Evolutionary conservation across 2,329 filamentous ascomycete genomes (phyloP), one percentile per base, ranked within the genome.

Genomic region (Myriosclerotinia scirpicola): DNA sequence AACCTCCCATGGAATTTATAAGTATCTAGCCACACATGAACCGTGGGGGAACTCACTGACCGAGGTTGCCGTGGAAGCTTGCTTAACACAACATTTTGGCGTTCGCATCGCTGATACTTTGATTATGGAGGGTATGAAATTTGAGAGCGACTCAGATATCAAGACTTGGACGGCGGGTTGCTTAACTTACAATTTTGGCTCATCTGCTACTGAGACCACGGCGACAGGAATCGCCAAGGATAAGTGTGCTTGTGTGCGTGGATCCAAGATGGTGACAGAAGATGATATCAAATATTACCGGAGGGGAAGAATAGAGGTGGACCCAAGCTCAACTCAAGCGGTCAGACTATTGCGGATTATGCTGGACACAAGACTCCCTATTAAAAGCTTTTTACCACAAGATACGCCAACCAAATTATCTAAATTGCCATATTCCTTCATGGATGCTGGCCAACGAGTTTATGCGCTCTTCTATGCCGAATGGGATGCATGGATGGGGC

Each of bases 401-500:
- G 9, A 38, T 4, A 50, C 58, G 22, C 58, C 58, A 6, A 40
- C 34, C 8, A n/a, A 15, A 3, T 38, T 61, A 26, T n/a, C 58
- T 38, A 3, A 1, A 0, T 50, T 50, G n/a, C 2, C 58, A 20
- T 38, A 12, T 17, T 36, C 8, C 2, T 34, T 34, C 4, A 61
- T 50, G 58, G 34, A 17, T 14, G 14, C 15, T 50, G 34, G 30
- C 38, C 58, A 61, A 17, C 30, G 44, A 17, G 58, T 38, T 11
- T 61, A 61, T 14, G 8, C 20, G 5, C 58, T 61, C 15, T 61
- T 61, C 34, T 61, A 50, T 50, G 58, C 44, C 2, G 58, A 61
- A 9, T 61, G 58, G 58, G 20, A 61, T 61, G 58, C 44, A 17
- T 61, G 58, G 58, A 61, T 61, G 58, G 44, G 58, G 26, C 58